Base-by-base conservation (phyloP, 208 protist species). In the Wallacemonas sp. region DNA sequence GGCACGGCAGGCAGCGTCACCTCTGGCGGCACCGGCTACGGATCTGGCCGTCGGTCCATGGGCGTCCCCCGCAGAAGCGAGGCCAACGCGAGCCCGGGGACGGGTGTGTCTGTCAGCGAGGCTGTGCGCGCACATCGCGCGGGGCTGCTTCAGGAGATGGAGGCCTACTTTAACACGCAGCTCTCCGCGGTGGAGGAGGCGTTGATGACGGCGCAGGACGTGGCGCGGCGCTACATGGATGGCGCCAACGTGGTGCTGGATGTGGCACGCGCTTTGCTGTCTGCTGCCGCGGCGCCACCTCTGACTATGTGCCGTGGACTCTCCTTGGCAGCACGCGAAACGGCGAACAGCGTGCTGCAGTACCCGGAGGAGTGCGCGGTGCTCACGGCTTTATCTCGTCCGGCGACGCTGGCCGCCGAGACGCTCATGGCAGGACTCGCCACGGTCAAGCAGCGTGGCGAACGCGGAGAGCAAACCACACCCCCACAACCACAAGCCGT, bases 231-330 rank as follows among this genome's bases (percentile, higher is more conserved):
- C 46, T 77, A 84, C 34, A 77, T 89, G 47, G 82, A 80, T 3
- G 89, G 78, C 19, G 86, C 82, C 28, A 92, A 91, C 27, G 2
- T 84, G 0, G 84, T 95, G 28, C 66, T 87, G 0, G 79, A 83
- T 27, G 80, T 70, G n/a, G 75, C 88, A 34, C 71, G 74, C 2
- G 74, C 71, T 1, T 71, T 95, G 38, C 69, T 72, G 11, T 62
- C 78, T 9, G 77, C 77, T 31, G 45, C 30, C 28, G 55, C 82
- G 22, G 76, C 68, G 15, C 80, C 72, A 3, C 56, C 61, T 14
- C 66, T 93, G 47, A 61, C 62, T 42, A 61, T 33, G 39, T 83
- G 78, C 68, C 77, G 86, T 15, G 79, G 86, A 28, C 75, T 95
- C 4, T 79, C 67, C 11, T 66, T 95, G 42, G 86, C 86, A 0